Conservation (phyloP, 352 stramenopile species). For the Phytophthora palmivora region DNA sequence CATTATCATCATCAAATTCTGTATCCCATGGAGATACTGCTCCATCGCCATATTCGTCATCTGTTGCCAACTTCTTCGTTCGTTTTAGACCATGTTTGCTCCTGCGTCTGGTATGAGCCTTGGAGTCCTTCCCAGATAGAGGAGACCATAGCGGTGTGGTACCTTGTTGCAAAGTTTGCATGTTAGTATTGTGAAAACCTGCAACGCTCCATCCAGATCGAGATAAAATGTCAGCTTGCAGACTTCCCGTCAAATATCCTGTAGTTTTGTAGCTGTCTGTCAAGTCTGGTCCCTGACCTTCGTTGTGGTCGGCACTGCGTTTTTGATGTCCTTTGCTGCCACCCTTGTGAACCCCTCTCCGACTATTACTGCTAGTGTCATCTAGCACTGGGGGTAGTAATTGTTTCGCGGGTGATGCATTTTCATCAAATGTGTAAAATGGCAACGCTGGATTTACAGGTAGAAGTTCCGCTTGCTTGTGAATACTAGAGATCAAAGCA, state of each 20-base stretch:
- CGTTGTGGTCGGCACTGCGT: neutral
- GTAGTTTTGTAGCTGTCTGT: slow-evolving; percentile 32
- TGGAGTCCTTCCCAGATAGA: slow-evolving; percentile 9
- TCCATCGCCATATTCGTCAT: slow-evolving; percentile 29
- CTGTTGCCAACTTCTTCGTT: slow-evolving; percentile 9
- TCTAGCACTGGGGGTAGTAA: slow-evolving; percentile 23
- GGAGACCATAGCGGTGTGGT: slow-evolving; percentile 8
- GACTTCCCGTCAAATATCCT: slow-evolving; percentile 23
- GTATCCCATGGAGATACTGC: slow-evolving; percentile 40
- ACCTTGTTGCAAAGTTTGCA: neutral
- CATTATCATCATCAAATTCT: slow-evolving; percentile 29
- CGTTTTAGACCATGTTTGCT: slow-evolving; percentile 1
- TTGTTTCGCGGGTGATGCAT: slow-evolving; percentile 27
- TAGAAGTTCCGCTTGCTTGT: slow-evolving; percentile 5
- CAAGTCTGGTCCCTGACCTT: slow-evolving; percentile 12
- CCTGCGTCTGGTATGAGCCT: neutral
- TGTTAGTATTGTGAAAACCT: slow-evolving; percentile 1
- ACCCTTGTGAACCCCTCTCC: slow-evolving; percentile 4
- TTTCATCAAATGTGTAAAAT: slow-evolving; percentile 37
- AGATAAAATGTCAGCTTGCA: slow-evolving; percentile 21
- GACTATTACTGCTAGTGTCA: slow-evolving; percentile 4
- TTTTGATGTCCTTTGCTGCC: slow-evolving; percentile 10
- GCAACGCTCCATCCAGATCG: neutral
- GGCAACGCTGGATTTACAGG: slow-evolving; percentile 11
- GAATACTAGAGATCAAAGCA: neutral